Evolutionary conservation across 2,329 filamentous ascomycete genomes (phyloP).

Genomic region (Fusarium circinatum): DNA sequence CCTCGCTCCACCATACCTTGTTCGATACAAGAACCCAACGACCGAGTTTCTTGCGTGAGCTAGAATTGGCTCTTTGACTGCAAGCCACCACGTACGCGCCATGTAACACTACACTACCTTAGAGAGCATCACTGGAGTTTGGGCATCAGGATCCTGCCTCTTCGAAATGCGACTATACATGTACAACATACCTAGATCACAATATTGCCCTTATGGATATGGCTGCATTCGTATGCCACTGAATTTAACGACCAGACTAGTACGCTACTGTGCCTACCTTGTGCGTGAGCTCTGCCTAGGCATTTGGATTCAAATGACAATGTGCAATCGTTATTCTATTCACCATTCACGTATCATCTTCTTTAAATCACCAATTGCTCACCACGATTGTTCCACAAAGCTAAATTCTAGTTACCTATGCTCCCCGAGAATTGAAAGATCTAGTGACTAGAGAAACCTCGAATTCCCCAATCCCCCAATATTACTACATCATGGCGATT

Average conservation of each 20-base stretch:
- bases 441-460: not conserved
- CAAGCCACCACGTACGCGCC: slow-evolving; percentile 13
- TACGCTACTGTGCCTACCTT: not conserved
- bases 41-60: slow-evolving; percentile 13
- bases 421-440: not conserved
- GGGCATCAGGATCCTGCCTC: slow-evolving; percentile 32
- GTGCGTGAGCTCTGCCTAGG: not conserved
- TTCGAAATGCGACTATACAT: slow-evolving; percentile 39
- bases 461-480: not conserved
- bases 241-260: not conserved
- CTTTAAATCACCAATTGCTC: slow-evolving; percentile 3
- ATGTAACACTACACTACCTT: slow-evolving; percentile 45
- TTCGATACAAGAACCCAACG: slow-evolving; percentile 5
- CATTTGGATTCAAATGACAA: not conserved
- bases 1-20: slow-evolving; percentile 24
- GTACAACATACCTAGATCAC: slow-evolving; percentile 42
- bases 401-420: not conserved
- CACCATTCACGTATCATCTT: not conserved
- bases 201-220: slow-evolving; percentile 17
- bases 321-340: slow-evolving; percentile 1
- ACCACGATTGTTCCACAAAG: not conserved
- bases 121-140: slow-evolving; percentile 47
- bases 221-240: slow-evolving; percentile 11
- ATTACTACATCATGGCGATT: not conserved
- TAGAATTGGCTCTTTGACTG: slow-evolving; percentile 3